Conservation (phyloP, 306 rosid genomes). For the Cucumis melo region DNA sequence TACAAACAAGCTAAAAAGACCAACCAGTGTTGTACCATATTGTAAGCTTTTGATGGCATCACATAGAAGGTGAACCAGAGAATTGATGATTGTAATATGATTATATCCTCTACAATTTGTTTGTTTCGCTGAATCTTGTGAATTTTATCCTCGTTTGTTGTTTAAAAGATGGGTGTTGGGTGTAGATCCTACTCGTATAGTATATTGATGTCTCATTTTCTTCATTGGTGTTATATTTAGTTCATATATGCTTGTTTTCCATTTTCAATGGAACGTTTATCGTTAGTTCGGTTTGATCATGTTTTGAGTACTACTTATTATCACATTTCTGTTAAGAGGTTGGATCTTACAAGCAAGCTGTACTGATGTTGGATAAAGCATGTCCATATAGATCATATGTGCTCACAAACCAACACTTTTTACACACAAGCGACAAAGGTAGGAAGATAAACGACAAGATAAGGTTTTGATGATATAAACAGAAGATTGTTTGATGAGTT, state of each 20-base stretch:
- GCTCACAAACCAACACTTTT: not conserved
- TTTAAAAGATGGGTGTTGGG: constrained; percentile 21
- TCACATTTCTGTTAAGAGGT: not conserved
- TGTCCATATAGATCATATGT: not conserved
- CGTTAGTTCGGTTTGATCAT: too few species aligned
- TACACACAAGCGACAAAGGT: not conserved
- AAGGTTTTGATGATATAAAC: not conserved
- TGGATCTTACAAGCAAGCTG: not conserved
- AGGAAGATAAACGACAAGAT: not conserved
- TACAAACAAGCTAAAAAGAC: constrained; percentile 95
- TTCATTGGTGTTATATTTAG: not conserved
- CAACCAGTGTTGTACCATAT: constrained; percentile 73
- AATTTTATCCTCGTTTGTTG: constrained; percentile 22
- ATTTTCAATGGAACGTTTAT: not conserved
- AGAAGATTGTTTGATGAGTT: not conserved
- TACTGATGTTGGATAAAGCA: not conserved
- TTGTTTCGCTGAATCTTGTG: constrained; percentile 40
- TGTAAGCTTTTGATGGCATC: constrained; percentile 33
- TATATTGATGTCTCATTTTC: constrained; percentile 7
- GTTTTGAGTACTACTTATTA: not conserved
- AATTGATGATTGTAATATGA: constrained; percentile 35
- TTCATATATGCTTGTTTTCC: not conserved
- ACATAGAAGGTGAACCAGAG: constrained; percentile 14
- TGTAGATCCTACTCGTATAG: constrained; percentile 15
- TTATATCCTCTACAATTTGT: constrained; percentile 31